phyloP scores from a whole-genome alignment of 202 grass and related monocot species.

The Carex sylvatica region DNA sequence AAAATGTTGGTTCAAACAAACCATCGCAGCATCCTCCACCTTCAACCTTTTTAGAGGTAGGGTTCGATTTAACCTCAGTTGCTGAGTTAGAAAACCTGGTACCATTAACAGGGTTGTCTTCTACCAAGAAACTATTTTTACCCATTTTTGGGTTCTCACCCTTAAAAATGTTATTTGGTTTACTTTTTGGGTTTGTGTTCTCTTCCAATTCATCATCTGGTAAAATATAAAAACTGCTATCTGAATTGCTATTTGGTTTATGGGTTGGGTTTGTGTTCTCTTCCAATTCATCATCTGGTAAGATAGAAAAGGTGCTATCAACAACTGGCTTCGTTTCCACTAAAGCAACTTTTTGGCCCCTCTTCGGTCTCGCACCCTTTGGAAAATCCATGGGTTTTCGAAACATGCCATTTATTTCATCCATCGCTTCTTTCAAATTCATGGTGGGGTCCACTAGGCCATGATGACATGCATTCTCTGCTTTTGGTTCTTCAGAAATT shows the following conservation, averaged over 20 bases:
- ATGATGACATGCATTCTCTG: slow-evolving; percentile 91
- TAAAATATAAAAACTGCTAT: slow-evolving; percentile 61
- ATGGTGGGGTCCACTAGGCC: slow-evolving; percentile 81
- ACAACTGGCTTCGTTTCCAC: slow-evolving; percentile 39
- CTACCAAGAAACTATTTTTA: not conserved
- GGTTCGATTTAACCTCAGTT: slow-evolving; percentile 21
- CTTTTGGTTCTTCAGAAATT: slow-evolving; percentile 62
- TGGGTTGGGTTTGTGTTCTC: slow-evolving; percentile 20
- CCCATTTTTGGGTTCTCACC: slow-evolving; percentile 5
- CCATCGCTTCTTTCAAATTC: slow-evolving; percentile 87
- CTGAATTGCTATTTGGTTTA: slow-evolving; percentile 9
- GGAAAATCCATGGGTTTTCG: slow-evolving; percentile 62
- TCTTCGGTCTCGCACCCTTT: slow-evolving; percentile 44
- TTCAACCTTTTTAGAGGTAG: slow-evolving; percentile 29
- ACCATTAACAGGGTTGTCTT: not conserved
- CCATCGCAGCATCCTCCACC: slow-evolving; percentile 29
- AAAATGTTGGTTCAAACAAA: slow-evolving; percentile 87
- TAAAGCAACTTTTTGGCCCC: slow-evolving; percentile 30
- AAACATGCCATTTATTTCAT: slow-evolving; percentile 95
- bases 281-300: slow-evolving; percentile 56
- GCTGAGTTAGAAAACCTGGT: not conserved
- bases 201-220: slow-evolving; percentile 53
- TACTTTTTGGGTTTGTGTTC: slow-evolving; percentile 13
- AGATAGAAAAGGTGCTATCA: slow-evolving; percentile 55
- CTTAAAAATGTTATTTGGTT: not conserved